Conservation (phyloP, 2,329 filamentous ascomycete species). For the Penicillium sp. region DNA sequence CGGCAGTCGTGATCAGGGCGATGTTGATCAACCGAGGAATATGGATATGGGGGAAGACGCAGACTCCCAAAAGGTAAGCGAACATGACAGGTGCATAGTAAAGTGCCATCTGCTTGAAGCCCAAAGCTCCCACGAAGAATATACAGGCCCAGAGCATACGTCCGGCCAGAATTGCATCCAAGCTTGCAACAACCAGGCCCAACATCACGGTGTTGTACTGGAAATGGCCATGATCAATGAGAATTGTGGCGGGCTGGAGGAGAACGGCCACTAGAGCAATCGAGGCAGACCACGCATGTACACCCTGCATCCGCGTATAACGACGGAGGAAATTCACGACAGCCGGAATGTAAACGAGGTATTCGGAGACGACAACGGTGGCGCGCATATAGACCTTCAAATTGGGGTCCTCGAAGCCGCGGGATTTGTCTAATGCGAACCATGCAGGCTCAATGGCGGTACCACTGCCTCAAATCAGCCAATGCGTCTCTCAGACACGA, state of each 20-base stretch:
- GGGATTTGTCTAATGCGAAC: slow-evolving; percentile 82
- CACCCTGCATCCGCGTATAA: slow-evolving; percentile 70
- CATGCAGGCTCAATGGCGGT: slow-evolving; percentile 73
- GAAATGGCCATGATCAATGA: slow-evolving; percentile 94
- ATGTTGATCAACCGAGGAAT: slow-evolving; percentile 70
- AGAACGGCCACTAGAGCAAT: slow-evolving; percentile 86
- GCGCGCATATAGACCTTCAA: slow-evolving; percentile 96
- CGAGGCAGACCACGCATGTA: slow-evolving; percentile 77
- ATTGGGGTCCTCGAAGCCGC: slow-evolving; percentile 72
- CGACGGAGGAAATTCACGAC: slow-evolving; percentile 80
- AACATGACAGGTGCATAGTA: slow-evolving; percentile 96
- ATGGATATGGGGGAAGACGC: slow-evolving; percentile 71
- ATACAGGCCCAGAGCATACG: slow-evolving; percentile 84
- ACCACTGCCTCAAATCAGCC: slow-evolving; percentile 53
- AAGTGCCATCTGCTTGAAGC: slow-evolving; percentile 98
- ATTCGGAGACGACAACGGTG: slow-evolving; percentile 87
- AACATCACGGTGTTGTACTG: slow-evolving; percentile 99
- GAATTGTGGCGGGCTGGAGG: slow-evolving; percentile 84
- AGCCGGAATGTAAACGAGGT: slow-evolving; percentile 82
- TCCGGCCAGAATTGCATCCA: slow-evolving; percentile 84
- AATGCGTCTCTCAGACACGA: neutral
- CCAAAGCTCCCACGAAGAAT: slow-evolving; percentile 90
- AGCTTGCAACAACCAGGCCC: slow-evolving; percentile 78
- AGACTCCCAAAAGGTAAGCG: slow-evolving; percentile 83
- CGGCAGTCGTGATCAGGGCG: slow-evolving; percentile 66